phyloP scores from a whole-genome alignment of 2,329 filamentous ascomycete species.

The Phoma sp. region DNA sequence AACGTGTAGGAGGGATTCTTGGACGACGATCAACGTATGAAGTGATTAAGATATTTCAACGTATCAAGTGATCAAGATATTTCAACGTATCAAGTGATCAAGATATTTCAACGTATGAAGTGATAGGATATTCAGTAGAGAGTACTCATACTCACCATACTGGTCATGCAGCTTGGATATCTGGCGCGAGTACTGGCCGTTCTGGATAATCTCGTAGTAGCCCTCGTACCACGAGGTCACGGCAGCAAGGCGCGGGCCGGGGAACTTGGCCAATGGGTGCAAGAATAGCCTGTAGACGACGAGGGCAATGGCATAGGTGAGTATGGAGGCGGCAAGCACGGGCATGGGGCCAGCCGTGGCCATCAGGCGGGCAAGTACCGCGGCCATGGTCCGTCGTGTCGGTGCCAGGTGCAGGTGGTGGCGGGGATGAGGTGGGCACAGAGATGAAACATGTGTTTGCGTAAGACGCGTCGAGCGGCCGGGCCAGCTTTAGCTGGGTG shows the following conservation, averaged over 20 bases:
- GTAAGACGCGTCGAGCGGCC: neutral
- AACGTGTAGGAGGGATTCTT: no score
- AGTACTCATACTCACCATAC: no score
- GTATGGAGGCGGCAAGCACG: slow-evolving; percentile 18
- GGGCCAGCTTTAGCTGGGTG: slow-evolving; percentile 2
- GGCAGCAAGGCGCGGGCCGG: slow-evolving; percentile 51
- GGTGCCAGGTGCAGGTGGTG: neutral
- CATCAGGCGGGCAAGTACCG: slow-evolving; percentile 6
- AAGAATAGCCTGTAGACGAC: slow-evolving; percentile 52
- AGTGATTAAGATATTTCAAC: no score
- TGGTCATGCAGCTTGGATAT: slow-evolving; percentile 42
- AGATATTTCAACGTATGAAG: no score
- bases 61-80: no score
- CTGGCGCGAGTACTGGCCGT: slow-evolving; percentile 42
- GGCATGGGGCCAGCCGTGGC: slow-evolving; percentile 16
- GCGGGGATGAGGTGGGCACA: slow-evolving; percentile 8
- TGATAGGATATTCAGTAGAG: no score
- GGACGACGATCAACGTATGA: no score
- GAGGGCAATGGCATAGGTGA: slow-evolving; percentile 29
- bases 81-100: no score
- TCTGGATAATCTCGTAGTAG: slow-evolving; percentile 44
- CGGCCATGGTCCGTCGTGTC: slow-evolving; percentile 9
- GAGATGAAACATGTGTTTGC: slow-evolving; percentile 14
- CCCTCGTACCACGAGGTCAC: slow-evolving; percentile 45
- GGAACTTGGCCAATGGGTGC: slow-evolving; percentile 55